Evolutionary conservation across 1,284 basidiomycete genomes (phyloP).

Genomic region (Moesziomyces aphidis): DNA sequence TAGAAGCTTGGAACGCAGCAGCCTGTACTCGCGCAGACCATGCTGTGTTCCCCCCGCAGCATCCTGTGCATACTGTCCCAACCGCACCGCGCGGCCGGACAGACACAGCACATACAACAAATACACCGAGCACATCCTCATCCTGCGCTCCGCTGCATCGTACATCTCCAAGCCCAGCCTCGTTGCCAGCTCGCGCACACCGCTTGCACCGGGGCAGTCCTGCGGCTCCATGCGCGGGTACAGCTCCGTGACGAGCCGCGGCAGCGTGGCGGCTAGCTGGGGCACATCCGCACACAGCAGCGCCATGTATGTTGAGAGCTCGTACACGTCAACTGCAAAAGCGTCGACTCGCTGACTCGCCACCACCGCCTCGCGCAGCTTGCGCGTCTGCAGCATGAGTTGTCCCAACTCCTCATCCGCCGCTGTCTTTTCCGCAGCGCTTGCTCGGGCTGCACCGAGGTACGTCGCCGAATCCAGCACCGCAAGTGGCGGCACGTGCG

Average conservation of each 20-base stretch:
- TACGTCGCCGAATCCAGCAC: slow-evolving; percentile 11
- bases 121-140: slow-evolving; percentile 10
- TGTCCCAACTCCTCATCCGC: slow-evolving; percentile 34
- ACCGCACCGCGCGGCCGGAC: slow-evolving; percentile 20
- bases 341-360: slow-evolving; percentile 25
- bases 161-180: neutral
- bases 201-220: neutral
- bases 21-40: slow-evolving; percentile 14
- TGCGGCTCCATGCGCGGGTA: slow-evolving; percentile 1
- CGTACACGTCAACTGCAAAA: slow-evolving; percentile 43
- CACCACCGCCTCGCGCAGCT: slow-evolving; percentile 40
- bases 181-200: neutral
- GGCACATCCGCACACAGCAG: slow-evolving; percentile 25
- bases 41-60: neutral
- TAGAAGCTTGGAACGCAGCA: neutral
- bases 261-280: slow-evolving; percentile 29
- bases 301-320: slow-evolving; percentile 15
- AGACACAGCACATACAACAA: slow-evolving; percentile 35
- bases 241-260: slow-evolving; percentile 30
- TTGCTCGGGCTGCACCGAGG: neutral
- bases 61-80: slow-evolving; percentile 23
- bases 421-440: neutral
- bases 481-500: neutral
- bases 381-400: slow-evolving; percentile 32
- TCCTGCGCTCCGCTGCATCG: neutral